Evolutionary conservation across 2,329 filamentous ascomycete species (phyloP).

Genomic region (Aspergillus pseudoglaucus): DNA sequence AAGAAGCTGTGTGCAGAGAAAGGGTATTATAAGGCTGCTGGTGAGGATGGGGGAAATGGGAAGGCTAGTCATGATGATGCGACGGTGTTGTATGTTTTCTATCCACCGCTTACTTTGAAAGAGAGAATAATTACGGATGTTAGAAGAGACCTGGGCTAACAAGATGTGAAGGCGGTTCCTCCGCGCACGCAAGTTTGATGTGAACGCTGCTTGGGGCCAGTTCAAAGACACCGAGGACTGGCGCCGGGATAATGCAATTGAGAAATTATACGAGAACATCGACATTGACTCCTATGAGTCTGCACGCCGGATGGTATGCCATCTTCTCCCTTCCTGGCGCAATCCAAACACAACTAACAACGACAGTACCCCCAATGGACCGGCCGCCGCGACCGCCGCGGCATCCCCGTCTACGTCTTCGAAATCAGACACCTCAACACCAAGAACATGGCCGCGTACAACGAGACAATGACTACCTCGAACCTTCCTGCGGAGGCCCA

Average conservation of each 20-base stretch:
- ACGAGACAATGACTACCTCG: slow-evolving; percentile 42
- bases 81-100: slow-evolving; percentile 39
- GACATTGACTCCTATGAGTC: slow-evolving; percentile 78
- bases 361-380: slow-evolving; percentile 87
- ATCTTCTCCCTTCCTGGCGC: neutral
- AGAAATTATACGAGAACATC: slow-evolving; percentile 77
- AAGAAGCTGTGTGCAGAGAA: slow-evolving; percentile 61
- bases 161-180: slow-evolving; percentile 66
- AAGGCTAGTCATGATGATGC: slow-evolving; percentile 42
- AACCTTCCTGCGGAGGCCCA: slow-evolving; percentile 54
- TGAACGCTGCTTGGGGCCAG: slow-evolving; percentile 70
- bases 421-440: slow-evolving; percentile 76
- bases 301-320: slow-evolving; percentile 60
- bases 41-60: slow-evolving; percentile 24
- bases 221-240: slow-evolving; percentile 86
- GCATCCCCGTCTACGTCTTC: slow-evolving; percentile 87
- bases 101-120: neutral
- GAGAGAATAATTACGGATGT: too few species aligned
- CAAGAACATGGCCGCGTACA: slow-evolving; percentile 74
- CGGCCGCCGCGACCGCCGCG: slow-evolving; percentile 79
- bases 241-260: slow-evolving; percentile 71
- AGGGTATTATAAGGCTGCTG: slow-evolving; percentile 43
- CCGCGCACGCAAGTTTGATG: slow-evolving; percentile 73
- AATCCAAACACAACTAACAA: slow-evolving; percentile 1
- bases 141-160: too few species aligned